These are phyloP conservation scores for Russula emetica DNA, from an alignment of 768 basidiomycete genomes.

Conservation along the genomic window DNA sequence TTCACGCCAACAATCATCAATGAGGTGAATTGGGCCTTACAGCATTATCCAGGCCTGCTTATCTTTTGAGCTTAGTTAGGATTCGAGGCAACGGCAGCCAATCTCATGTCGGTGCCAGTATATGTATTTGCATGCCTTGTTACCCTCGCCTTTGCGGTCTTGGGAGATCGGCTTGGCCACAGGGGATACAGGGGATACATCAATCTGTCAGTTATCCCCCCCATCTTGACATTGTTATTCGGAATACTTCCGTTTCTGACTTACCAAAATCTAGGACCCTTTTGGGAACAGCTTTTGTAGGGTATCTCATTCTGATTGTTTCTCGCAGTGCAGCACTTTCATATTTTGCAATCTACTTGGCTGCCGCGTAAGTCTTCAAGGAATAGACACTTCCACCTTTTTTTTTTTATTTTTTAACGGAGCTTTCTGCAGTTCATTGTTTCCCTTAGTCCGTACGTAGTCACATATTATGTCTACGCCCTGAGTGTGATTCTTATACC, in stretches of 20 bases:
- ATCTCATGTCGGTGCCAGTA: background rate
- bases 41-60: background rate
- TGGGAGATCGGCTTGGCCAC: constrained; percentile 2
- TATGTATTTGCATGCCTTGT: background rate
- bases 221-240: too few species aligned
- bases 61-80: background rate
- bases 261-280: background rate
- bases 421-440: background rate
- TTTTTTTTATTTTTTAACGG: background rate
- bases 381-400: too few species aligned
- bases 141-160: background rate
- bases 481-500: background rate
- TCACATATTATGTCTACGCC: background rate
- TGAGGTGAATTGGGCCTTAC: background rate
- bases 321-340: background rate
- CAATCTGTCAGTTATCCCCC: background rate
- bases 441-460: background rate
- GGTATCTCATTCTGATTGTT: background rate
- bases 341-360: background rate
- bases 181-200: background rate
- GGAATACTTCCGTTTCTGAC: background rate
- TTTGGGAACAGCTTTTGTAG: background rate
- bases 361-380: background rate
- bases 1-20: constrained; percentile 7
- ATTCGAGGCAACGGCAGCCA: background rate